phyloP scores from a whole-genome alignment of 2,329 filamentous ascomycete genomes.

The Blastomyces emzantsi region DNA sequence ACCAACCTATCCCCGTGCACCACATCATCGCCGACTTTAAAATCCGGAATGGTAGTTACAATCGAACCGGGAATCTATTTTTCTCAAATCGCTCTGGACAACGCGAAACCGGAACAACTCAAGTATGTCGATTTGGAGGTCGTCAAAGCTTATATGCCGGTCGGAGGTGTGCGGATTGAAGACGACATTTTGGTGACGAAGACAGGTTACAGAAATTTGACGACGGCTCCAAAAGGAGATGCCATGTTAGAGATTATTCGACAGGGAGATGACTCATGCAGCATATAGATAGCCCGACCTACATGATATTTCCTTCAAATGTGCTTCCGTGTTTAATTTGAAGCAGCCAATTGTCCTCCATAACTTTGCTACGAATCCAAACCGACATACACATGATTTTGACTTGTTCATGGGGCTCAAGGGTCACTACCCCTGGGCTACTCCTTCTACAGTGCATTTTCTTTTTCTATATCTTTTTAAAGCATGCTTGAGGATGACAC shows the following conservation, averaged over 20 bases:
- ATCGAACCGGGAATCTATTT: slow-evolving; percentile 47
- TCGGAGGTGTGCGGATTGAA: slow-evolving; percentile 40
- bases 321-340: not conserved
- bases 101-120: slow-evolving; percentile 25
- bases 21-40: slow-evolving; percentile 31
- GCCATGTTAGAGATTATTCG: slow-evolving; percentile 38
- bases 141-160: slow-evolving; percentile 31
- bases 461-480: not conserved
- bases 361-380: not conserved
- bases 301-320: not conserved
- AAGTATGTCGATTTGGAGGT: slow-evolving; percentile 35
- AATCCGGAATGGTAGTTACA: slow-evolving; percentile 49
- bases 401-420: not conserved
- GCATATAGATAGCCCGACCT: not conserved
- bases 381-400: not conserved
- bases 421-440: not conserved
- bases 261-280: slow-evolving; percentile 8
- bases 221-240: slow-evolving; percentile 60
- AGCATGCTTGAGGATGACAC: not conserved
- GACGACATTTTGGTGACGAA: slow-evolving; percentile 62
- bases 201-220: slow-evolving; percentile 62
- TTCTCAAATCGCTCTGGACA: slow-evolving; percentile 30
- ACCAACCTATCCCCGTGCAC: slow-evolving; percentile 25
- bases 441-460: not conserved
- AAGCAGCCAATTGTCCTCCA: not conserved